Conservation (phyloP, 768 basidiomycete genomes). For the Rhodotorula diobovata region DNA sequence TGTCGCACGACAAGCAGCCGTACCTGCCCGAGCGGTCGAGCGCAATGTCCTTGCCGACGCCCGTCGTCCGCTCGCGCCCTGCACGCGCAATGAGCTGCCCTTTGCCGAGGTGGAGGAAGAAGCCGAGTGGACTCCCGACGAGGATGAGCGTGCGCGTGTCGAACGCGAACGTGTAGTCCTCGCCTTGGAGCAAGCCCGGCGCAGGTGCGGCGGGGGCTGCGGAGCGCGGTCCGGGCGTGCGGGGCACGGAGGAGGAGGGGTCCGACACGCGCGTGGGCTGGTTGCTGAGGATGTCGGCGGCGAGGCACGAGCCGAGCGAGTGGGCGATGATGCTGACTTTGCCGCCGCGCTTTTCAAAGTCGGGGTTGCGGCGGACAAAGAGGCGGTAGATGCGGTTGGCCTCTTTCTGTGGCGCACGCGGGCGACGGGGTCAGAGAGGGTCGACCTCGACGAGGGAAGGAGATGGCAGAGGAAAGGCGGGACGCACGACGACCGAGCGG, state of each 20-base stretch:
- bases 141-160: conserved; percentile 37
- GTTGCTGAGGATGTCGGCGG: conserved; percentile 40
- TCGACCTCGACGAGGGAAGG: background rate
- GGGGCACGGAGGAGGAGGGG: background rate
- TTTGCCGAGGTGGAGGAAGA: conserved; percentile 40
- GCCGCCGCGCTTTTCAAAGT: conserved; percentile 30
- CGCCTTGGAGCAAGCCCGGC: background rate
- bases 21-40: conserved; percentile 39
- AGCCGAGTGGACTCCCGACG: conserved; percentile 39
- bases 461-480: background rate
- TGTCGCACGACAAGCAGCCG: conserved; percentile 33
- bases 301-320: conserved; percentile 38
- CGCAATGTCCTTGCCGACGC: conserved; percentile 32
- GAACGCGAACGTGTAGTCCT: conserved; percentile 34
- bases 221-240: background rate
- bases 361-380: conserved; percentile 41
- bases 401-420: conserved; percentile 17
- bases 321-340: conserved; percentile 42
- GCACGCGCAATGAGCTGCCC: conserved; percentile 41
- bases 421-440: background rate
- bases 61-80: conserved; percentile 34
- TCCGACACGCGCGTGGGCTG: conserved; percentile 37
- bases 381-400: conserved; percentile 42
- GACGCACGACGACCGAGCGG: conserved; percentile 33
- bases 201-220: background rate